Conservation (phyloP, 2,329 filamentous ascomycete genomes). For the Coniella lustricola region DNA sequence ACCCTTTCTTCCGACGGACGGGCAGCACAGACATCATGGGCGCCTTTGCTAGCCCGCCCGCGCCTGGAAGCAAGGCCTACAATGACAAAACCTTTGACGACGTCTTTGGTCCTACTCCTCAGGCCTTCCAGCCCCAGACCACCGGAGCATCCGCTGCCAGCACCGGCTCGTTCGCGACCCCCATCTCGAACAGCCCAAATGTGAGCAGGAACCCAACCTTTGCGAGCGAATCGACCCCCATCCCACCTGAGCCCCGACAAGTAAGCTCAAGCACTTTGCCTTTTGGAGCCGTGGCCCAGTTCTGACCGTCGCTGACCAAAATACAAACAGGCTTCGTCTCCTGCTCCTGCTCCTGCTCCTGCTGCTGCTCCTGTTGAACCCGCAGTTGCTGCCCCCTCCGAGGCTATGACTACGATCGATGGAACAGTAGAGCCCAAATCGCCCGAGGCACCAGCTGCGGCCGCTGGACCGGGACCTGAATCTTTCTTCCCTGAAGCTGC, state of each 20-base stretch:
- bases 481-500: constrained; percentile 10
- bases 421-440: constrained; percentile 9
- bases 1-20: constrained; percentile 83
- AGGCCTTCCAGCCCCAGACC: constrained; percentile 52
- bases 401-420: constrained; percentile 23
- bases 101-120: constrained; percentile 69
- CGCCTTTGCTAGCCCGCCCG: constrained; percentile 42
- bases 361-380: constrained; percentile 18
- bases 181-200: constrained; percentile 52
- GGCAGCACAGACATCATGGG: constrained; percentile 54
- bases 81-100: constrained; percentile 73
- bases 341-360: constrained; percentile 19
- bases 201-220: constrained; percentile 55
- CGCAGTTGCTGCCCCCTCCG: constrained; percentile 26
- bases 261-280: constrained; percentile 71
- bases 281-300: constrained; percentile 59
- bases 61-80: constrained; percentile 30
- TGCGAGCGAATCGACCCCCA: constrained; percentile 48
- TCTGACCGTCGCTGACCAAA: constrained; percentile 27
- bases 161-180: constrained; percentile 44
- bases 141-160: constrained; percentile 51
- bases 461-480: constrained; percentile 10
- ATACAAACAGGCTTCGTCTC: constrained; percentile 17
- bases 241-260: constrained; percentile 67
- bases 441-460: constrained; percentile 6